These are phyloP conservation scores for Aspergillus sp. DNA, from an alignment of 2,329 filamentous ascomycete genomes.

Conservation along the genomic window DNA sequence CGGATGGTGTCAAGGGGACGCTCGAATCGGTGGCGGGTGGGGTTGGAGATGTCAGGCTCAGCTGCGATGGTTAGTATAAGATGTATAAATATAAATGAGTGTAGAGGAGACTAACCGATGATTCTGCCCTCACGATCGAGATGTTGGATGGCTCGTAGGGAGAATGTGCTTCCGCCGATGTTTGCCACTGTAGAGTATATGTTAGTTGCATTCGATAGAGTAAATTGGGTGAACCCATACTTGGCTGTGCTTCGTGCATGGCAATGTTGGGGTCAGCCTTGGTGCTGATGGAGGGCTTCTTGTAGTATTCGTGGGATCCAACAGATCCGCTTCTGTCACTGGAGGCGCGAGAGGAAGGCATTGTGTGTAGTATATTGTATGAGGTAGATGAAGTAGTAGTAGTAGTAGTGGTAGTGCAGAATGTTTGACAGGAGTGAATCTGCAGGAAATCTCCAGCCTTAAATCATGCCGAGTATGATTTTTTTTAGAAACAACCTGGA, in stretches of 20 bases:
- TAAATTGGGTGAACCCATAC: slow-evolving; percentile 50
- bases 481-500: neutral
- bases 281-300: slow-evolving; percentile 49
- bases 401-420: neutral
- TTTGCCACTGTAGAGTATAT: slow-evolving; percentile 15
- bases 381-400: too few relatives aligned
- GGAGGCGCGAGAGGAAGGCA: slow-evolving; percentile 16
- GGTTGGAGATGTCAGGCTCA: slow-evolving; percentile 86
- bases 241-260: slow-evolving; percentile 76
- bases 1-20: slow-evolving; percentile 87
- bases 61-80: slow-evolving; percentile 46
- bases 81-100: neutral
- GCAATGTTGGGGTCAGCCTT: slow-evolving; percentile 85
- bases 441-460: slow-evolving; percentile 1
- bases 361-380: slow-evolving; percentile 2
- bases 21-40: slow-evolving; percentile 80
- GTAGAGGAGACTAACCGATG: slow-evolving; percentile 56
- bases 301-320: slow-evolving; percentile 16
- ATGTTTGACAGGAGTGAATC: neutral
- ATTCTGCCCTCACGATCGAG: slow-evolving; percentile 70
- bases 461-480: slow-evolving; percentile 1
- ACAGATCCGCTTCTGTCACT: slow-evolving; percentile 20
- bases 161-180: slow-evolving; percentile 42
- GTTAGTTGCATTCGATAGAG: slow-evolving; percentile 3
- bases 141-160: slow-evolving; percentile 71